Conservation (phyloP, 2,329 filamentous ascomycete species). For the Cladophialophora exuberans region DNA sequence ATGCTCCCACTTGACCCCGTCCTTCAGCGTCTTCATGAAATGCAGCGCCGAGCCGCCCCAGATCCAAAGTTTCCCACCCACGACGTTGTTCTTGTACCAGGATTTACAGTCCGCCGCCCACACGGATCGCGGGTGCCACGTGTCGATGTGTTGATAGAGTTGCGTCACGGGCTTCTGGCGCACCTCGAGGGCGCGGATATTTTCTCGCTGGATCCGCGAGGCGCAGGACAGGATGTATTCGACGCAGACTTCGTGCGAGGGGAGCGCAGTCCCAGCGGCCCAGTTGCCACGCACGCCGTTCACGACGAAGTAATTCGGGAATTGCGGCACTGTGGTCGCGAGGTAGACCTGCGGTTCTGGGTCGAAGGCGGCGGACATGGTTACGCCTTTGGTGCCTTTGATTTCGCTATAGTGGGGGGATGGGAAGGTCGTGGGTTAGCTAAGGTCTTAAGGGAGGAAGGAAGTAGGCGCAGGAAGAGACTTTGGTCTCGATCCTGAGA, state of each 20-base stretch:
- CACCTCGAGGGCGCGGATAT: conserved; percentile 15
- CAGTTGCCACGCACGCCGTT: conserved; percentile 11
- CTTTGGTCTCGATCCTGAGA: background rate
- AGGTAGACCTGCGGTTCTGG: conserved; percentile 12
- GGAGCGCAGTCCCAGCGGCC: conserved; percentile 6
- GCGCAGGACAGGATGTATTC: conserved; percentile 21
- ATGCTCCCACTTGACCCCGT: conserved; percentile 39
- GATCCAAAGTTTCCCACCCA: conserved; percentile 10
- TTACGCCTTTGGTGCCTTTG: background rate
- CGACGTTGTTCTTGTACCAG: conserved; percentile 18
- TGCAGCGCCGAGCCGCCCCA: conserved; percentile 18
- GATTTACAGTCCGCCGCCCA: conserved; percentile 13
- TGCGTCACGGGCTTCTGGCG: conserved; percentile 8
- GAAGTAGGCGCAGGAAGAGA: background rate
- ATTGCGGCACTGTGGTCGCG: conserved; percentile 4
- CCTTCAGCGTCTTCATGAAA: conserved; percentile 19
- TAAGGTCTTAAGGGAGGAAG: no score
- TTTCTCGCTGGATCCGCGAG: conserved; percentile 13
- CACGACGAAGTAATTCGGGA: conserved; percentile 25
- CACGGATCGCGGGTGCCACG: conserved; percentile 13
- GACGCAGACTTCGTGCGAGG: conserved; percentile 8
- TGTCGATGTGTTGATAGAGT: conserved; percentile 18
- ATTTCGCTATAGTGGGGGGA: conserved; percentile 8
- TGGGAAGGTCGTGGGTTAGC: background rate
- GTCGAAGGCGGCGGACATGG: background rate